A percentile compares a stretch with the other conserved stretches of the same genome.
phyloP scores from a whole-genome alignment of 768 basidiomycete genomes.

The Tricholoma furcatifolium region DNA sequence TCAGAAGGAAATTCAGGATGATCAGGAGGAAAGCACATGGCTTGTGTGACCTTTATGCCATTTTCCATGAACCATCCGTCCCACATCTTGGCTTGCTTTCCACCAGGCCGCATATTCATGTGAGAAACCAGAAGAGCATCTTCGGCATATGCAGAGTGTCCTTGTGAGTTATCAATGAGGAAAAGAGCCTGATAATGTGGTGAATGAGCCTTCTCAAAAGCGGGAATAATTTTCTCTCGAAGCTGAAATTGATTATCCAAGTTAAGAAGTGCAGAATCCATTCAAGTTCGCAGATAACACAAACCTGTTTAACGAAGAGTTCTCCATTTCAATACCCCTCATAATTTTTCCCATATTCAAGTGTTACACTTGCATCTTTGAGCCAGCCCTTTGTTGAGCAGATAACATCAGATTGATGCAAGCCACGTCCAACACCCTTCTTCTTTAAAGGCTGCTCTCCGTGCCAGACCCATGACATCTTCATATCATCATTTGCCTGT shows the following conservation, averaged over 20 bases:
- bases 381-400: background rate
- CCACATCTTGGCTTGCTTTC: background rate
- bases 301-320: no score
- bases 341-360: background rate
- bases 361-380: background rate
- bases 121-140: constrained; percentile 32
- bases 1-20: background rate
- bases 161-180: constrained; percentile 42
- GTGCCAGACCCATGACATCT: constrained; percentile 30
- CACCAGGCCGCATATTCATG: background rate
- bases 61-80: background rate
- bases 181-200: constrained; percentile 33
- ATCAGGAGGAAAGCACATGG: background rate
- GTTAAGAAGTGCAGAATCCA: no score
- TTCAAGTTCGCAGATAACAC: no score
- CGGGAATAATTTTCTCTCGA: background rate
- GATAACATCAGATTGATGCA: constrained; percentile 29
- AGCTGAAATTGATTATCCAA: no score
- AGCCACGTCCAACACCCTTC: constrained; percentile 35
- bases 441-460: constrained; percentile 34
- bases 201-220: constrained; percentile 24
- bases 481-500: constrained; percentile 39
- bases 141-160: constrained; percentile 34
- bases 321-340: no score
- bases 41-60: background rate